Conservation (phyloP, 345 rosid genomes). For the Citrus trifoliata region DNA sequence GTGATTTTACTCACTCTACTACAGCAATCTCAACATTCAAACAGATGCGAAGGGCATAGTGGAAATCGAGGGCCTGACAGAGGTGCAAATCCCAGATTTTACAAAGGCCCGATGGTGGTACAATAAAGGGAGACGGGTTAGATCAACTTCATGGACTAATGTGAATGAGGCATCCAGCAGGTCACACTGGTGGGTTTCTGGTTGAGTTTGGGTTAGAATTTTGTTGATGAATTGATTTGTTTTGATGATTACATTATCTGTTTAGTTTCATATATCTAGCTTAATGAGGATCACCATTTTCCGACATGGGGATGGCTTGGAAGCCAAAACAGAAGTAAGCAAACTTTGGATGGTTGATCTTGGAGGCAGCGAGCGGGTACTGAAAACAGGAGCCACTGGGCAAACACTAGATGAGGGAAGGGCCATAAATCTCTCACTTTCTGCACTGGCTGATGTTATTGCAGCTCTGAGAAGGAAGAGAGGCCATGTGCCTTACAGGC, state of each 20-base stretch:
- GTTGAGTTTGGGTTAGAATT: conserved; percentile 15
- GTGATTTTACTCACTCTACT: conserved; percentile 28
- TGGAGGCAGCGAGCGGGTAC: conserved; percentile 88
- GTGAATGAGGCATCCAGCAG: conserved; percentile 91
- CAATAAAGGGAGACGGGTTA: conserved; percentile 60
- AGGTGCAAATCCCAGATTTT: conserved; percentile 56
- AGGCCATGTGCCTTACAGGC: conserved; percentile 94
- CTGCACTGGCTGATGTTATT: conserved; percentile 92
- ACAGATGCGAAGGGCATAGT: conserved; percentile 76
- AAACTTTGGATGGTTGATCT: conserved; percentile 98
- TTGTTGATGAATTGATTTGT: conserved; percentile 18
- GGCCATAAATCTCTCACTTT: conserved; percentile 91
- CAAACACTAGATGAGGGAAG: conserved; percentile 85
- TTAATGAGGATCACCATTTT: conserved; percentile 75
- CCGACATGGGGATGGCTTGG: conserved; percentile 49
- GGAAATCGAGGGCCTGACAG: conserved; percentile 85
- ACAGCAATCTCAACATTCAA: conserved; percentile 89
- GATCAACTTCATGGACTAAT: conserved; percentile 82
- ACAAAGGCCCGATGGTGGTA: conserved; percentile 82
- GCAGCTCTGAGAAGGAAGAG: conserved; percentile 80
- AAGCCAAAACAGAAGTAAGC: conserved; percentile 64
- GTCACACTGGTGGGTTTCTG: conserved; percentile 80
- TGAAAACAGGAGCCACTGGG: conserved; percentile 83
- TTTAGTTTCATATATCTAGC: conserved; percentile 67
- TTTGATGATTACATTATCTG: conserved; percentile 48